These are phyloP conservation scores for Torulaspora globosa DNA, from an alignment of 1,139 yeast species.

Conservation along the genomic window DNA sequence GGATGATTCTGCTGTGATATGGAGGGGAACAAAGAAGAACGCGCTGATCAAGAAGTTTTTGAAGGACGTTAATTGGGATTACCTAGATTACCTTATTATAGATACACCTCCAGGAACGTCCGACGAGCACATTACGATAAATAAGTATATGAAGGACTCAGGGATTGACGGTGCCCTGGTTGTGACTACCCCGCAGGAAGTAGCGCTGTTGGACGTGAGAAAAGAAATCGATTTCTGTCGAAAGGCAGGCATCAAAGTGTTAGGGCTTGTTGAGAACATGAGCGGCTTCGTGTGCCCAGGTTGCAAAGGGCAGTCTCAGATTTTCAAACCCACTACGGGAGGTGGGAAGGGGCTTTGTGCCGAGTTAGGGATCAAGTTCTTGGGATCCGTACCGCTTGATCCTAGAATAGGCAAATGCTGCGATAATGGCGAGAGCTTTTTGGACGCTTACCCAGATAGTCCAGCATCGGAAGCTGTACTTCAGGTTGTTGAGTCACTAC, in stretches of 20 bases:
- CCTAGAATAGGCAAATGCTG: conserved; percentile 90
- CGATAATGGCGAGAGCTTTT: conserved; percentile 82
- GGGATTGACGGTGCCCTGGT: conserved; percentile 95
- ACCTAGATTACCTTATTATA: conserved; percentile 76
- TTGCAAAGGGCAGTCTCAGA: conserved; percentile 85
- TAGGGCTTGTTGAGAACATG: conserved; percentile 97
- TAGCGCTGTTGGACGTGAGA: conserved; percentile 87
- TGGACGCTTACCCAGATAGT: conserved; percentile 81
- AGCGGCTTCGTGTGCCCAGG: conserved; percentile 96
- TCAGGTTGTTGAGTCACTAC: conserved; percentile 62
- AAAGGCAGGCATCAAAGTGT: conserved; percentile 77
- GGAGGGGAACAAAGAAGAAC: conserved; percentile 96
- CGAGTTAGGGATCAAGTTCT: conserved; percentile 69
- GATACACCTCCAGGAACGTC: conserved; percentile 99
- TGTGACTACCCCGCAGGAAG: conserved; percentile 98
- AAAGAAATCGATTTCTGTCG: conserved; percentile 93
- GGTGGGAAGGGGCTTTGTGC: conserved; percentile 85
- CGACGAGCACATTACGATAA: conserved; percentile 91
- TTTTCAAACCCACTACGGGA: conserved; percentile 93
- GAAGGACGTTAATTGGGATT: conserved; percentile 90
- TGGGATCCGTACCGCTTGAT: conserved; percentile 93
- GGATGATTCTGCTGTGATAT: conserved; percentile 87
- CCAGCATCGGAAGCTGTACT: conserved; percentile 88
- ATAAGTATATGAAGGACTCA: conserved; percentile 79
- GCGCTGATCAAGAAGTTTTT: conserved; percentile 90